Base-by-base conservation (phyloP, 768 basidiomycete species). In the Rhodotorula babjevae region DNA sequence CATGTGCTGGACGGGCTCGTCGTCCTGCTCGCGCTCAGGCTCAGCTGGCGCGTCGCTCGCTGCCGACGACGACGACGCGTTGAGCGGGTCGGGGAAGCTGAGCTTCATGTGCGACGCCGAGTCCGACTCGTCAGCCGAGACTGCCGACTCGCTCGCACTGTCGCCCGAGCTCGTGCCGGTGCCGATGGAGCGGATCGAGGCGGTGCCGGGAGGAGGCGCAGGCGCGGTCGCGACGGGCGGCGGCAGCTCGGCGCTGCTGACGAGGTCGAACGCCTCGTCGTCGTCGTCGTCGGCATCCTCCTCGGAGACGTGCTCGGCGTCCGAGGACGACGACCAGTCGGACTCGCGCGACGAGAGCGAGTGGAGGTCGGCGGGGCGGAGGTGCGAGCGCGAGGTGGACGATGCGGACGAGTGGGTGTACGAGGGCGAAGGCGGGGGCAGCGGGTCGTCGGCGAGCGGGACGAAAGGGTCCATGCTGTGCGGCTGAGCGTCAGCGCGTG, bases 81-180 rank as follows among this genome's bases (percentile, higher is more conserved):
- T 7, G 52, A 68, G 29, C 53, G 67, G 67, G 31, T 68, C 67
- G 9, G 61, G 67, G 46, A 68, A 68, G 27, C 52, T 56, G 44
- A 68, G 36, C 2, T n/a, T 27, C 61, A 68, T 62, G 11, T 9
- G 16, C 21, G 11, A 11, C 47, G 44, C 1, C 29, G 44, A 7
- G n/a, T 55, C 66, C 31, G 31, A 36, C 8, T 21, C 31, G 31
- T 33, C 31, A 12, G 56, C 31, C 15, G 55, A 56, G 55, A n/a
- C n/a, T n/a, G 25, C 23, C 52, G 27, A 53, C 25, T n/a, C 31
- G 56, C 57, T n/a, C 66, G 47, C n/a, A 8, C 50, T 52, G 25
- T 9, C 23, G 47, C 21, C 3, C 47, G 36, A 36, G 36, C 36
- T 36, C 5, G 36, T 36, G 5, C 5, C 36, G 36, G 36, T 36